These are phyloP conservation scores for Westerdykella aurantiaca DNA, from an alignment of 2,329 filamentous ascomycete genomes.

Conservation along the genomic window DNA sequence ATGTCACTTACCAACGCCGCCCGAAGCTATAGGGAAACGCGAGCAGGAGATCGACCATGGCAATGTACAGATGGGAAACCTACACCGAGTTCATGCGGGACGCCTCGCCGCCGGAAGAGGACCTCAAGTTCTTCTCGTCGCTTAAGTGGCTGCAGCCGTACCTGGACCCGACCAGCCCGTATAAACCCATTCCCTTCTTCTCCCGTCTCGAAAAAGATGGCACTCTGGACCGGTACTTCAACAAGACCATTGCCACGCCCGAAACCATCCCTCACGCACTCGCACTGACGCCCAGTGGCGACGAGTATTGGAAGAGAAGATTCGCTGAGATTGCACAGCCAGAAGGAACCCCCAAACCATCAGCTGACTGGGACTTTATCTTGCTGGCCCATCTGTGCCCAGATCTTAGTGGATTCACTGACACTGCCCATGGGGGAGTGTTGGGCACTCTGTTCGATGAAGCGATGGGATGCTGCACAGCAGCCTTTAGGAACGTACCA, in stretches of 20 bases:
- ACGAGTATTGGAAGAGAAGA: neutral
- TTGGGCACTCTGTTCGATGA: conserved; percentile 1
- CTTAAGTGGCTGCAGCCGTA: neutral
- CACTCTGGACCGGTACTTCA: conserved; percentile 1
- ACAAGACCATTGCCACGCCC: neutral
- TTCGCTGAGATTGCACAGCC: neutral
- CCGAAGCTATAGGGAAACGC: no score
- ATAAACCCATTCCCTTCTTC: conserved; percentile 1
- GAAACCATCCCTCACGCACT: neutral
- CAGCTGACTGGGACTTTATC: neutral
- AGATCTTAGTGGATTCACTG: neutral
- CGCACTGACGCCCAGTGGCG: neutral
- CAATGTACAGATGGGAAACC: neutral
- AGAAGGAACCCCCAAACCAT: neutral
- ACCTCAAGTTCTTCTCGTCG: neutral
- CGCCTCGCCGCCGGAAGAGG: neutral
- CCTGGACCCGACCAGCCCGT: neutral
- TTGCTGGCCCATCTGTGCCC: neutral
- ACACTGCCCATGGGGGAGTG: conserved; percentile 1
- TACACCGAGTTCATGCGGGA: neutral
- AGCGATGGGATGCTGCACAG: neutral
- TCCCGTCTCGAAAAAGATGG: neutral
- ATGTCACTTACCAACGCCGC: no score
- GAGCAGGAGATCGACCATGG: no score
- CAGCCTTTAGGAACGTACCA: neutral